A percentile compares a stretch with the other conserved stretches of the same genome.
Conservation (phyloP, 371 early-diverging fungal species). For the Choanephora cucurbitarum region DNA sequence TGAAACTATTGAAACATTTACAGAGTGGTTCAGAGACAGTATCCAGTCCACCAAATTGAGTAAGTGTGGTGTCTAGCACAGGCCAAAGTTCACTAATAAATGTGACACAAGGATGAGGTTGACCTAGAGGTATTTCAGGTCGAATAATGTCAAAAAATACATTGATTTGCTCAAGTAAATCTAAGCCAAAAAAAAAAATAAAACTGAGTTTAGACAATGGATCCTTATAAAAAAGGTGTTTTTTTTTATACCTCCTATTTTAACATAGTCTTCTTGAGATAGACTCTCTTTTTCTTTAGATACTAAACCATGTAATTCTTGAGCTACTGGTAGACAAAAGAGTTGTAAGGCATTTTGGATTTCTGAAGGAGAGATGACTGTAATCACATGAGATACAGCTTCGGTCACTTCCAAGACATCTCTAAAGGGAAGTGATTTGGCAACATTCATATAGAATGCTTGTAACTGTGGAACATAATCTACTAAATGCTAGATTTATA, state of each 20-base stretch:
- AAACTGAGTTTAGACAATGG: too few relatives aligned
- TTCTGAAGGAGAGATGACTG: constrained; percentile 67
- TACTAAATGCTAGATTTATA: constrained; percentile 65
- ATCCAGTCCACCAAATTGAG: constrained; percentile 54
- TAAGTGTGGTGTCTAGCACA: constrained; percentile 57
- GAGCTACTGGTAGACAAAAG: constrained; percentile 85
- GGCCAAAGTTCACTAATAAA: constrained; percentile 85
- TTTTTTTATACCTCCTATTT: constrained; percentile 45
- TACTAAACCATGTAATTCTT: constrained; percentile 55
- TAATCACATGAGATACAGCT: constrained; percentile 87
- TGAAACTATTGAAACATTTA: constrained; percentile 66
- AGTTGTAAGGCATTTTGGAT: constrained; percentile 70
- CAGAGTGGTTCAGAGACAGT: constrained; percentile 65
- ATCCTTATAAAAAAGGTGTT: not conserved
- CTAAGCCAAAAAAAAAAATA: constrained; percentile 11
- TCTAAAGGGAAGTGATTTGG: constrained; percentile 61
- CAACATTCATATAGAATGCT: constrained; percentile 72
- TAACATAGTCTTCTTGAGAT: constrained; percentile 32
- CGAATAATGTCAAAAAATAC: constrained; percentile 57
- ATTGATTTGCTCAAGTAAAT: constrained; percentile 55
- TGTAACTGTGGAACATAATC: constrained; percentile 76
- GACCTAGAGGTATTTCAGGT: constrained; percentile 49
- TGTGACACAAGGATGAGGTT: constrained; percentile 70
- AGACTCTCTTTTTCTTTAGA: constrained; percentile 34
- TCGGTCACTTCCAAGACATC: constrained; percentile 86